A percentile compares a stretch with the other conserved stretches of the same genome.
Evolutionary conservation across 73 alveolate species (phyloP).

Genomic region (Paramecium tetraurelia): DNA sequence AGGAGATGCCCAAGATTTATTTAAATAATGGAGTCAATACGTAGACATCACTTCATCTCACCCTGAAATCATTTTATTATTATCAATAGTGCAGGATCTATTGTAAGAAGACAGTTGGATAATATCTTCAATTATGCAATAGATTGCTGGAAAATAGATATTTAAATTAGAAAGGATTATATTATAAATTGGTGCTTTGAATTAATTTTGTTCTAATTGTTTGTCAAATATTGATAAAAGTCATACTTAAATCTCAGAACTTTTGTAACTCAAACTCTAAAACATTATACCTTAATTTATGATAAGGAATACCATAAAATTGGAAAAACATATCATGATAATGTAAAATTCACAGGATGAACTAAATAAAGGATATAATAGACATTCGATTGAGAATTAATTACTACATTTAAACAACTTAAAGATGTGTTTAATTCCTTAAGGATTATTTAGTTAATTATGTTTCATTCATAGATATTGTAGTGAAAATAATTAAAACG

Average conservation of each 20-base stretch:
- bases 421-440: background rate
- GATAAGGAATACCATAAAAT: background rate
- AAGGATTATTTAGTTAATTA: background rate
- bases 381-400: background rate
- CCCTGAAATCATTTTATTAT: background rate
- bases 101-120: background rate
- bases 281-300: background rate
- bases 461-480: conserved; percentile 11
- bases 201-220: background rate
- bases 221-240: background rate
- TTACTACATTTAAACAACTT: background rate
- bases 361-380: background rate
- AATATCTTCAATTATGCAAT: background rate
- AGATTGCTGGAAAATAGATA: background rate
- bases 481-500: background rate
- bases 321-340: background rate
- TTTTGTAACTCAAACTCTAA: background rate
- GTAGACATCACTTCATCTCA: background rate
- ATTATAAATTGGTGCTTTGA: background rate
- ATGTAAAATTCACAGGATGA: background rate
- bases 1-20: background rate
- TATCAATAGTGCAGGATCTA: background rate
- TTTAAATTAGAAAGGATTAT: background rate
- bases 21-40: background rate
- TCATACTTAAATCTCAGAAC: background rate